phyloP scores from a whole-genome alignment of 2,329 filamentous ascomycete species.

The Paecilomyces fulvus region DNA sequence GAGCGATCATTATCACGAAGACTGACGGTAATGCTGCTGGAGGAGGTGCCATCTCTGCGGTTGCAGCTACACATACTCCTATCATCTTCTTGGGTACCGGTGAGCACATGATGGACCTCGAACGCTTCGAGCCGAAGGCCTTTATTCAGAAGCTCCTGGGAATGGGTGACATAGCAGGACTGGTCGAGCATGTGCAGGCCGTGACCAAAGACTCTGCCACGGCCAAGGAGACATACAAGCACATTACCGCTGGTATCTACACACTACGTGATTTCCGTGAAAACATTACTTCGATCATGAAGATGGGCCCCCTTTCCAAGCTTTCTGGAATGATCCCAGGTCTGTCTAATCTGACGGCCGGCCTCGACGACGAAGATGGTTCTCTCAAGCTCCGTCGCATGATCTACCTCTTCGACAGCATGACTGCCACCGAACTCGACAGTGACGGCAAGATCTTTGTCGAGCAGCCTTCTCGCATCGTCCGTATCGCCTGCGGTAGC shows the following conservation, averaged over 20 bases:
- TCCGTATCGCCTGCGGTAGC: slow-evolving; percentile 77
- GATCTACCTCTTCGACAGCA: slow-evolving; percentile 98
- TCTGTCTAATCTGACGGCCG: slow-evolving; percentile 84
- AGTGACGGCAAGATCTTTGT: slow-evolving; percentile 91
- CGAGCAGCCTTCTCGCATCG: slow-evolving; percentile 87
- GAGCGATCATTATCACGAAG: slow-evolving; percentile 98
- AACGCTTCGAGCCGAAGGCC: slow-evolving; percentile 83
- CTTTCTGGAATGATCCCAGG: slow-evolving; percentile 99
- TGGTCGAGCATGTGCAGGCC: slow-evolving; percentile 94
- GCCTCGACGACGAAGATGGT: slow-evolving; percentile 97
- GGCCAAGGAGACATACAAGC: slow-evolving; percentile 96
- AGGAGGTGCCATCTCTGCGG: slow-evolving; percentile 94
- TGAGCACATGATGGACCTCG: slow-evolving; percentile 92
- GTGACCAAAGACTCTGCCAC: slow-evolving; percentile 75
- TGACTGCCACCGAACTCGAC: slow-evolving; percentile 94
- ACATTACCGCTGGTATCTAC: slow-evolving; percentile 94
- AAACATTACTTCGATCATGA: slow-evolving; percentile 97
- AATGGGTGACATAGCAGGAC: slow-evolving; percentile 92
- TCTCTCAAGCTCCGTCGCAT: slow-evolving; percentile 87
- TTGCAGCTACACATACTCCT: slow-evolving; percentile 90
- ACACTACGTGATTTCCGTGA: slow-evolving; percentile 90
- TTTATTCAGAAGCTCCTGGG: slow-evolving; percentile 91
- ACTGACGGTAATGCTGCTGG: slow-evolving; percentile 93
- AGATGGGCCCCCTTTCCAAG: slow-evolving; percentile 95
- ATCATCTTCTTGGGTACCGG: slow-evolving; percentile 98